A percentile compares a stretch with the other conserved stretches of the same genome.
These are phyloP conservation scores for Penicillium frequentans DNA, from an alignment of 2,329 filamentous ascomycete species.

Conservation along the genomic window DNA sequence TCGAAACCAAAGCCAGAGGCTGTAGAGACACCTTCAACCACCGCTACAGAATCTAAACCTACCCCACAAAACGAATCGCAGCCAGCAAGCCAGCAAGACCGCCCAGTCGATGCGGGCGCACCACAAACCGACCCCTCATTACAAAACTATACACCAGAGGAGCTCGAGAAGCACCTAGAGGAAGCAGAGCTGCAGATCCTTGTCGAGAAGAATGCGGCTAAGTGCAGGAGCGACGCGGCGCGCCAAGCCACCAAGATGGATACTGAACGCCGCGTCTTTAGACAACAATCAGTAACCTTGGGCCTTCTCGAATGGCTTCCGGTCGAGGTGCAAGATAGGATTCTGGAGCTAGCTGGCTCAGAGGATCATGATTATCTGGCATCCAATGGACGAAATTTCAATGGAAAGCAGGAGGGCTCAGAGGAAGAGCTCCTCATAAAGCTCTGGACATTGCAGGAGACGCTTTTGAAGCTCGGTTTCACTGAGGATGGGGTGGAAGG, in stretches of 20 bases:
- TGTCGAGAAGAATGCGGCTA: conserved; percentile 79
- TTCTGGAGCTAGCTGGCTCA: conserved; percentile 63
- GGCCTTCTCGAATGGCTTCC: conserved; percentile 76
- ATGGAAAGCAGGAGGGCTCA: conserved; percentile 46
- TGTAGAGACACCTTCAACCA: conserved; percentile 35
- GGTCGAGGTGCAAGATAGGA: conserved; percentile 72
- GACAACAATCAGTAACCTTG: conserved; percentile 74
- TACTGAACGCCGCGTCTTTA: conserved; percentile 80
- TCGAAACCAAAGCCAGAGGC: conserved; percentile 67
- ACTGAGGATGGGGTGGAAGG: conserved; percentile 61
- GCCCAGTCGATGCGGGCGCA: conserved; percentile 14
- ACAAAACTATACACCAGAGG: conserved; percentile 71
- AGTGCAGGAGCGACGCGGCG: conserved; percentile 74
- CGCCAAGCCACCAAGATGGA: conserved; percentile 77
- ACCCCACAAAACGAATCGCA: conserved; percentile 34
- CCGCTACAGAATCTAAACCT: conserved; percentile 28
- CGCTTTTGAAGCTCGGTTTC: conserved; percentile 69
- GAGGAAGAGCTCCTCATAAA: conserved; percentile 79
- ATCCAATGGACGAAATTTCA: conserved; percentile 24
- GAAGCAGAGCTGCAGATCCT: conserved; percentile 85
- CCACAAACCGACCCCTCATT: conserved; percentile 34
- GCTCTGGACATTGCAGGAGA: conserved; percentile 81
- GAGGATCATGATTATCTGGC: conserved; percentile 41
- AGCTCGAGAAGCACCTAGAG: conserved; percentile 86
- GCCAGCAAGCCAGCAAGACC: conserved; percentile 18